phyloP scores from a whole-genome alignment of 2,329 filamentous ascomycete genomes.

The Penicillium freii region DNA sequence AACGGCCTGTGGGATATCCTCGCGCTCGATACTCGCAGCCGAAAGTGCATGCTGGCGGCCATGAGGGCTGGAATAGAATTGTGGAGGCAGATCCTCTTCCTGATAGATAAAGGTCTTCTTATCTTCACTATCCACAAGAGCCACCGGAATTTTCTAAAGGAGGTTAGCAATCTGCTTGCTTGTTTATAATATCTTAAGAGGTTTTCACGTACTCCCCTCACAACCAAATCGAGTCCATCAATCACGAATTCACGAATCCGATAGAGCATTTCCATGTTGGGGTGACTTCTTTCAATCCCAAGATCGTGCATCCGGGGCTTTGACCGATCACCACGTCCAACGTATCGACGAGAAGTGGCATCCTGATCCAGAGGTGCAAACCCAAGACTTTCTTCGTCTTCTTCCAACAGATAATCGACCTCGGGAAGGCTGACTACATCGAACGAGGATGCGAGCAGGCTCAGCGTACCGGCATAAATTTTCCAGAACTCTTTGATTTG shows the following conservation, averaged over 20 bases:
- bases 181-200: background rate
- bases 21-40: constrained; percentile 42
- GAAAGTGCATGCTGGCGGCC: constrained; percentile 42
- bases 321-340: constrained; percentile 42
- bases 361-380: constrained; percentile 60
- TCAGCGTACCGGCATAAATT: constrained; percentile 62
- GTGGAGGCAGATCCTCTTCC: constrained; percentile 53
- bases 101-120: constrained; percentile 52
- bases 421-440: constrained; percentile 56
- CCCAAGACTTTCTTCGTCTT: constrained; percentile 65
- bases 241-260: constrained; percentile 62
- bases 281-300: constrained; percentile 53
- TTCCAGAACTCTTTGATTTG: constrained; percentile 64
- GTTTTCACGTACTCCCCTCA: constrained; percentile 40
- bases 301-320: constrained; percentile 56
- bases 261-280: constrained; percentile 65
- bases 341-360: constrained; percentile 53
- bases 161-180: constrained; percentile 23
- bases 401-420: constrained; percentile 63
- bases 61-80: constrained; percentile 49
- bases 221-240: constrained; percentile 59
- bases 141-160: constrained; percentile 47
- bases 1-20: constrained; percentile 34
- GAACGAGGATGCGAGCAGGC: constrained; percentile 59
- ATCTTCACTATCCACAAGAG: constrained; percentile 46